phyloP scores from a whole-genome alignment of 306 rosid species.

The Pachyrhizus erosus region DNA sequence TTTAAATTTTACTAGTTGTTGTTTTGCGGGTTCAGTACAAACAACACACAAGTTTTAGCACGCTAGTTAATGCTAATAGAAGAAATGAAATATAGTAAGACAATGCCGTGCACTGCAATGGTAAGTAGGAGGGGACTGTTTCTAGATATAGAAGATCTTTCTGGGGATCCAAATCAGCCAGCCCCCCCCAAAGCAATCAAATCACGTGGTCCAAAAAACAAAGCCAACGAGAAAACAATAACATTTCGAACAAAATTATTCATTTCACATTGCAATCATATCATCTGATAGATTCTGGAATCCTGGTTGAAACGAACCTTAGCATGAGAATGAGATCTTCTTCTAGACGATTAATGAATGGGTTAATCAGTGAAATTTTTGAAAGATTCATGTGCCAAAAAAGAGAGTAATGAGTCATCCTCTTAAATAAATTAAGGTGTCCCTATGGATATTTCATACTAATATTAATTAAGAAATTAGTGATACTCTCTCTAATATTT shows the following conservation, averaged over 20 bases:
- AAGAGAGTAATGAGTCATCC: too few species aligned
- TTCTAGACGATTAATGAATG: neutral
- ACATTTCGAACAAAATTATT: constrained; percentile 8
- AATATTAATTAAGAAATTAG: too few species aligned
- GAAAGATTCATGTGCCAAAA: neutral
- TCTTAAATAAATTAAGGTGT: too few species aligned
- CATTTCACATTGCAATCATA: neutral
- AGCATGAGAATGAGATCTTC: neutral
- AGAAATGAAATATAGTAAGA: constrained; percentile 27
- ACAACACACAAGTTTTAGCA: neutral
- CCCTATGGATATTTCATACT: too few species aligned
- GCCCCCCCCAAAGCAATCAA: constrained; percentile 13
- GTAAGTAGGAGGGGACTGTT: constrained; percentile 51
- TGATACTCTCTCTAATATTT: too few species aligned
- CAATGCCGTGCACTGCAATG: constrained; percentile 11
- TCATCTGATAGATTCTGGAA: constrained; percentile 11
- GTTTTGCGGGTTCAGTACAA: neutral
- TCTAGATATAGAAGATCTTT: constrained; percentile 66
- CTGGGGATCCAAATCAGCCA: constrained; percentile 54
- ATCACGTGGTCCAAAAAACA: constrained; percentile 7
- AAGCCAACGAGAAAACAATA: constrained; percentile 3
- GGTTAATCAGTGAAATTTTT: neutral
- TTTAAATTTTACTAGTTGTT: neutral
- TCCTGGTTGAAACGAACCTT: neutral
- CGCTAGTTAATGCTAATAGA: constrained; percentile 15